A percentile compares a stretch with the other conserved stretches of the same genome.
phyloP scores from a whole-genome alignment of 2,329 filamentous ascomycete species.

The Penicillium capsulatum region DNA sequence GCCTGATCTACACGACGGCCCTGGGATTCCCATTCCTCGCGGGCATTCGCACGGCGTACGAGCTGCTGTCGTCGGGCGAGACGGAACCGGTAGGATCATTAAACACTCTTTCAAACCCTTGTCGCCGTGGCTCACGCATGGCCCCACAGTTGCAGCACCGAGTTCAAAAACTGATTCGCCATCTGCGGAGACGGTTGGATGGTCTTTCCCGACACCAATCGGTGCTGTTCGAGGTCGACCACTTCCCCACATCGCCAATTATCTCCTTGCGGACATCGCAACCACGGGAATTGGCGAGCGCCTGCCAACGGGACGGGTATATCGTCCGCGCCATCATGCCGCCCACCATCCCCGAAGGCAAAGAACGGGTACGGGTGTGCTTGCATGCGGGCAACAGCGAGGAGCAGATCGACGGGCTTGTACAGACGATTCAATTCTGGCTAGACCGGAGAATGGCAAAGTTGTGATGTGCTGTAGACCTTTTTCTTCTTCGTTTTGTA shows the following conservation, averaged over 20 bases:
- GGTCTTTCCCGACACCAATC: conserved; percentile 29
- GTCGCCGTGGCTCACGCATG: background rate
- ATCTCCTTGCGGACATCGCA: conserved; percentile 58
- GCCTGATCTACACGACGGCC: conserved; percentile 69
- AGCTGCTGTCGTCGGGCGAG: conserved; percentile 50
- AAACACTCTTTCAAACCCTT: background rate
- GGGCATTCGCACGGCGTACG: conserved; percentile 56
- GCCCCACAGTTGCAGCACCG: conserved; percentile 37
- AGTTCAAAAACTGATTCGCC: conserved; percentile 46
- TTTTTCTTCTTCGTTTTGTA: background rate
- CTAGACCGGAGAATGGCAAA: conserved; percentile 9
- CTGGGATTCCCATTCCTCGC: conserved; percentile 60
- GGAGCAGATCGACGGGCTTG: conserved; percentile 54
- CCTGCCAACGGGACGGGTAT: conserved; percentile 58
- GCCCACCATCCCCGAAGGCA: conserved; percentile 62
- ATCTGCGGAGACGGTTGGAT: conserved; percentile 46
- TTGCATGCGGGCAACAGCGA: conserved; percentile 63
- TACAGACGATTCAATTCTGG: conserved; percentile 50
- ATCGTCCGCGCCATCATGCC: conserved; percentile 63
- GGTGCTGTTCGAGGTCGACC: conserved; percentile 36
- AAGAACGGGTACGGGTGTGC: conserved; percentile 62
- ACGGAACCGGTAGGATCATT: conserved; percentile 41
- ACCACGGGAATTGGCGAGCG: conserved; percentile 55
- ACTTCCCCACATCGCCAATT: conserved; percentile 57
- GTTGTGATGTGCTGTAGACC: conserved; percentile 1